A percentile compares a stretch with the other conserved stretches of the same genome.
phyloP scores from a whole-genome alignment of 108 stramenopile species.

The Skeletonema potamos region DNA sequence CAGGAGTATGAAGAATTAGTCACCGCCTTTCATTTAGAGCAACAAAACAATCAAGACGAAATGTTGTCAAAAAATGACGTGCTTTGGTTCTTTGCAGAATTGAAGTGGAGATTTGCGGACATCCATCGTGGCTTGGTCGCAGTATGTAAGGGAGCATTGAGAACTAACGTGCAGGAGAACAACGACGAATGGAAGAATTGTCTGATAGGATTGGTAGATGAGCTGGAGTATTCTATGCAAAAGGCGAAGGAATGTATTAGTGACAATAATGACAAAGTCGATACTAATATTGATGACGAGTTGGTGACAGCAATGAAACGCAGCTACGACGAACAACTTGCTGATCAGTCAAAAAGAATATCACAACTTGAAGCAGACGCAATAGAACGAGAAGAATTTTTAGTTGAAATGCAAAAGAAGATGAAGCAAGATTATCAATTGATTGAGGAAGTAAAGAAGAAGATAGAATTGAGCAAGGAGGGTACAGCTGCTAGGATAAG shows the following conservation, averaged over 20 bases:
- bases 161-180: not conserved
- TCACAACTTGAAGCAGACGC: constrained; percentile 12
- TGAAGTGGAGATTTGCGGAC: constrained; percentile 40
- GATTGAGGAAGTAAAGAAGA: constrained; percentile 12
- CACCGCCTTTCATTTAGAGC: constrained; percentile 25
- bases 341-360: not conserved
- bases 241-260: not conserved
- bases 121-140: constrained; percentile 6
- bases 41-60: constrained; percentile 9
- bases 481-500: constrained; percentile 30
- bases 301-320: constrained; percentile 10
- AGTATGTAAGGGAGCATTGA: not conserved
- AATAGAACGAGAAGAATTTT: constrained; percentile 3
- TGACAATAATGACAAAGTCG: not conserved
- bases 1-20: constrained; percentile 27
- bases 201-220: constrained; percentile 14
- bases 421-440: not conserved
- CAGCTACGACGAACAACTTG: constrained; percentile 1
- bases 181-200: constrained; percentile 20
- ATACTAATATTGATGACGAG: not conserved
- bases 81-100: constrained; percentile 31
- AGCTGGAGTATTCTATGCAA: constrained; percentile 4
- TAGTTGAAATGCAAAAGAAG: constrained; percentile 11
- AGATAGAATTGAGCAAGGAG: constrained; percentile 10
- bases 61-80: constrained; percentile 11